Conservation (phyloP, 2,329 filamentous ascomycete species). For the Aspergillus brunneoviolaceus region DNA sequence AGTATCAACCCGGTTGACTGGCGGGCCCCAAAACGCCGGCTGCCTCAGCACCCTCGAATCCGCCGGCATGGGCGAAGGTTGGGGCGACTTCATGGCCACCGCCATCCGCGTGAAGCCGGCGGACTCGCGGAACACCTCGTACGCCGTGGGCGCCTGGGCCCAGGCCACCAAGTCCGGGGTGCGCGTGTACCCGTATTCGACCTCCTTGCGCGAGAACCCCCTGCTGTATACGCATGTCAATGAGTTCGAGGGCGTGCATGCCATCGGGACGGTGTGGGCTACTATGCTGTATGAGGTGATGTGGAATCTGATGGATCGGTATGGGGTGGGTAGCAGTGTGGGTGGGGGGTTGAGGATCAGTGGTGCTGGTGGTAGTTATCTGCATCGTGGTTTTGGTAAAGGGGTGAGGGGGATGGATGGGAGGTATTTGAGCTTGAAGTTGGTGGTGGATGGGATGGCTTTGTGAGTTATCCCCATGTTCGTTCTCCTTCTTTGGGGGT, state of each 20-base stretch:
- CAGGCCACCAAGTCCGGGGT: slow-evolving; percentile 8
- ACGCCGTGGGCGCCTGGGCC: slow-evolving; percentile 16
- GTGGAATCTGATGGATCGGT: slow-evolving; percentile 20
- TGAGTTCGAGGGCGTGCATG: slow-evolving; percentile 8
- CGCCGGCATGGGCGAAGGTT: slow-evolving; percentile 20
- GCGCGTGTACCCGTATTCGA: slow-evolving; percentile 17
- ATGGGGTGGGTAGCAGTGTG: slow-evolving; percentile 12
- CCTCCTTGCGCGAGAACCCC: slow-evolving; percentile 11
- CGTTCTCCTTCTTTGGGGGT: neutral
- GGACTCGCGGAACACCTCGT: slow-evolving; percentile 10
- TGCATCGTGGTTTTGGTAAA: neutral
- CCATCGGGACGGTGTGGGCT: slow-evolving; percentile 17
- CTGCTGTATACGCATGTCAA: slow-evolving; percentile 14
- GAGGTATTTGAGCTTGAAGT: slow-evolving; percentile 18
- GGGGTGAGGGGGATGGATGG: slow-evolving; percentile 14
- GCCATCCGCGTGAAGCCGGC: slow-evolving; percentile 16
- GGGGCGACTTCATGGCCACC: slow-evolving; percentile 18
- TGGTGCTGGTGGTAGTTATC: neutral
- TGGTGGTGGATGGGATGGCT: slow-evolving; percentile 18
- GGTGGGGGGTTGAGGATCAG: neutral
- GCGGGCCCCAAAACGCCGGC: slow-evolving; percentile 13
- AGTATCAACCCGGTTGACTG: slow-evolving; percentile 20
- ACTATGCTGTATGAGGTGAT: slow-evolving; percentile 18
- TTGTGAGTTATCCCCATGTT: slow-evolving; percentile 10
- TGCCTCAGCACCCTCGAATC: slow-evolving; percentile 14